Evolutionary conservation across 495 filamentous ascomycete species (phyloP).

Genomic region (Talaromyces adpressus): DNA sequence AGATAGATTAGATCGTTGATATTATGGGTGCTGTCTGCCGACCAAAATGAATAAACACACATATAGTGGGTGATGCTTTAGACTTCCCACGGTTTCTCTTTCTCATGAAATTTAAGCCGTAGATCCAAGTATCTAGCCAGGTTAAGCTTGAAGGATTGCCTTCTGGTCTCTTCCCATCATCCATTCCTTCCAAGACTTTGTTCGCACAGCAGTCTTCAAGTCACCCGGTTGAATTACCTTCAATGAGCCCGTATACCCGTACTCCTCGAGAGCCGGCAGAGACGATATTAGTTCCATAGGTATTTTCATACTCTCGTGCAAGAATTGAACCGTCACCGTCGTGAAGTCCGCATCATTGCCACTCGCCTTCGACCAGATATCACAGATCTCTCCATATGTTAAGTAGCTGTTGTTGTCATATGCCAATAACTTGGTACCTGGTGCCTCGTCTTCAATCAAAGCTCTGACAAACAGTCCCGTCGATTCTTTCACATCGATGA

Average conservation of each 20-base stretch:
- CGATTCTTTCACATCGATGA: slow-evolving; percentile 27
- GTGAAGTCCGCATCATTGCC: slow-evolving; percentile 22
- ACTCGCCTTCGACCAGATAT: slow-evolving; percentile 24
- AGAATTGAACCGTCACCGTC: slow-evolving; percentile 19
- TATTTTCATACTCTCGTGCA: slow-evolving; percentile 25
- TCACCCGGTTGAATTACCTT: slow-evolving; percentile 25
- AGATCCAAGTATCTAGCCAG: too few species aligned
- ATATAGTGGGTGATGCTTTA: neutral
- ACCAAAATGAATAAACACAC: neutral
- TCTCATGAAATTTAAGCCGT: too few species aligned
- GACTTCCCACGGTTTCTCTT: too few species aligned
- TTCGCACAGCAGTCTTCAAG: slow-evolving; percentile 22
- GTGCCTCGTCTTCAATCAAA: slow-evolving; percentile 28
- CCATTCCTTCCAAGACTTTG: slow-evolving; percentile 27
- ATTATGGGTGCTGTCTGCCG: neutral
- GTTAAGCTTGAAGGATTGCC: neutral
- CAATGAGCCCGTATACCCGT: slow-evolving; percentile 32
- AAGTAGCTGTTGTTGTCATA: slow-evolving; percentile 28
- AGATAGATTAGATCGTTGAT: neutral
- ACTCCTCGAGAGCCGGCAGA: slow-evolving; percentile 26
- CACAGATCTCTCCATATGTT: slow-evolving; percentile 20
- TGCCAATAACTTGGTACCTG: slow-evolving; percentile 31
- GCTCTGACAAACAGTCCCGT: slow-evolving; percentile 34
- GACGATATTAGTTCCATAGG: slow-evolving; percentile 30
- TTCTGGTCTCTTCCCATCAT: slow-evolving; percentile 10